Evolutionary conservation across 495 filamentous ascomycete species (phyloP), one percentile per base, ranked within the genome.

Genomic region (Chaetomium tenue): DNA sequence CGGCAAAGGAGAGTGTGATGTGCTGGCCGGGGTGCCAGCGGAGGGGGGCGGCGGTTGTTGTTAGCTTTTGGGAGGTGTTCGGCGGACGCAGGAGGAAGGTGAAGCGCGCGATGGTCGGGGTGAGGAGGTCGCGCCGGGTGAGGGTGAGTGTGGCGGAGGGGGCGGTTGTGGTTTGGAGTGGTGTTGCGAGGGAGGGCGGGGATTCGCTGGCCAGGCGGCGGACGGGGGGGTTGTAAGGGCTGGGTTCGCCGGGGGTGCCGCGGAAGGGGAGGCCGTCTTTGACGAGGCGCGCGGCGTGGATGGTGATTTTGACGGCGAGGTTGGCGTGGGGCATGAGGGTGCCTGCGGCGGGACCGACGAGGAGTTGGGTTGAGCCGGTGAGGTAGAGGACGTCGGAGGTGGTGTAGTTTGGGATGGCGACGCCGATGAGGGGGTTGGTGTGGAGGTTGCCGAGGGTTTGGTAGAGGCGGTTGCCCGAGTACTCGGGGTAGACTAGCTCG

Each of bases 381-480:
- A 79, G 64, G 70, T 92, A 91, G 5, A 93, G 76, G 46, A 88
- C 84, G 68, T 89, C 80, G 3, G 87, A 87, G 2, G 83, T 88
- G 13, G 84, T 82, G 67, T 88, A 92, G 68, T 91, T 86, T 0
- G 91, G 88, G 40, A 94, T 80, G 20, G 82, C 84, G 22, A 90
- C 69, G 12, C 91, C 75, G 18, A 89, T 84, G 51, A 75, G 72
- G 20, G 89, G 89, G 44, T 83, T 87, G n/a, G 77, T 77, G 37
- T 81, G 74, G 8, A 93, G 75, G 68, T 93, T 93, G 1, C 90
- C 91, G 9, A 93, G 78, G 2, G 88, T 88, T 74, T 95, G 91
- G 65, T 94, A 94, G 0, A 93, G 78, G 47, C 89, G 78, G 72
- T 96, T 93, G 4, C 90, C 91, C 30, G 87, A 89, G 73, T 89